Evolutionary conservation across 768 basidiomycete genomes (phyloP).

Genomic region (Psilocybe subaeruginosa): DNA sequence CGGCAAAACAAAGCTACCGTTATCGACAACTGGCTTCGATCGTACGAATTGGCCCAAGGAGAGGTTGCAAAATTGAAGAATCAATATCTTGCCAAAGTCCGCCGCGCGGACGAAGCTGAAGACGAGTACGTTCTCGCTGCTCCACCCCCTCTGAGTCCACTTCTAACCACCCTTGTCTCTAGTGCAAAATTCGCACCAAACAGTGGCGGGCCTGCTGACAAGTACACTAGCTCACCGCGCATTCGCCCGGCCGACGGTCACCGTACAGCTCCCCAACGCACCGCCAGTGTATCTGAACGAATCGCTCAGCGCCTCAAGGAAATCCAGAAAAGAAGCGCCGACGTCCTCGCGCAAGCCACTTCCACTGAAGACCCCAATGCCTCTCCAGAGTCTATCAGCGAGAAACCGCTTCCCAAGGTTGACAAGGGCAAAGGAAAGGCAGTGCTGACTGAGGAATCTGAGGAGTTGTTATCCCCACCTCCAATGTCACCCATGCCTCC

Average conservation of each 20-base stretch:
- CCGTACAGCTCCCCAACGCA: conserved; percentile 59
- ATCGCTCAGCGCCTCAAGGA: conserved; percentile 83
- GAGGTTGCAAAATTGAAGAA: conserved; percentile 78
- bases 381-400: conserved; percentile 26
- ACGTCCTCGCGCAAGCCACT: conserved; percentile 34
- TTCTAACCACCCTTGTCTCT: conserved; percentile 12
- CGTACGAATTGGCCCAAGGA: conserved; percentile 69
- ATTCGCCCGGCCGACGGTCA: conserved; percentile 57
- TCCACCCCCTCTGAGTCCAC: conserved; percentile 11
- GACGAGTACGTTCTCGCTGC: conserved; percentile 73
- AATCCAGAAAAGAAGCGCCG: conserved; percentile 63
- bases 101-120: conserved; percentile 88
- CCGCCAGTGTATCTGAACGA: conserved; percentile 84
- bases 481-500: conserved; percentile 65
- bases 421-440: conserved; percentile 83
- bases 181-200: conserved; percentile 91
- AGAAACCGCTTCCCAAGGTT: conserved; percentile 52
- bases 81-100: conserved; percentile 75
- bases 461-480: conserved; percentile 54
- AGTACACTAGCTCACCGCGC: conserved; percentile 82
- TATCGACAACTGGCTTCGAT: conserved; percentile 66
- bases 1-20: conserved; percentile 57
- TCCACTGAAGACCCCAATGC: conserved; percentile 34
- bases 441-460: conserved; percentile 25
- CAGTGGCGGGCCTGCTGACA: conserved; percentile 57